Percentiles rank a stretch among this genome's conserved stretches.
phyloP scores from a whole-genome alignment of 2,329 filamentous ascomycete species.

The Cladosporium cucumerinum region DNA sequence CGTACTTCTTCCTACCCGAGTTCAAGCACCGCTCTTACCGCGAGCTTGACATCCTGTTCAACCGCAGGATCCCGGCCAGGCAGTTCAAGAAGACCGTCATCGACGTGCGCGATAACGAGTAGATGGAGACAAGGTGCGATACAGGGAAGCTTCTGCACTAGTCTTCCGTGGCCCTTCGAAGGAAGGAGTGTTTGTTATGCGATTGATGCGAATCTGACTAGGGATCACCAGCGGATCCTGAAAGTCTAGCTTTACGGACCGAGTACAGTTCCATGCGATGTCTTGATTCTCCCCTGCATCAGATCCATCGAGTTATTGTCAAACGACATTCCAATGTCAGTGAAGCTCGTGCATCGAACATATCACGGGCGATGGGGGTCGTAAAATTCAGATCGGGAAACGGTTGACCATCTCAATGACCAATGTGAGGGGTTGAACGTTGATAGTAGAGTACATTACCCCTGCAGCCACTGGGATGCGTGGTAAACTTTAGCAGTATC shows the following conservation, averaged over 20 bases:
- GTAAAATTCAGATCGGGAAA: no score
- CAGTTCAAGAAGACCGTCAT: constrained; percentile 59
- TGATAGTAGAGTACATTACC: background rate
- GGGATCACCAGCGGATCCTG: background rate
- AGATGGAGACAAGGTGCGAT: background rate
- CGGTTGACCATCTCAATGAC: background rate
- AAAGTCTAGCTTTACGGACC: background rate
- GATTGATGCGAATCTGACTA: background rate
- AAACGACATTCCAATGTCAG: no score
- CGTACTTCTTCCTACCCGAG: constrained; percentile 77
- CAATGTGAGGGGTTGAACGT: accelerated
- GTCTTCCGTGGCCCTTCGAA: background rate
- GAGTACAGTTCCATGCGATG: background rate
- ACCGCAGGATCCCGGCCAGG: constrained; percentile 66
- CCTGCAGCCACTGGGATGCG: background rate
- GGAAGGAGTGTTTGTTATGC: background rate
- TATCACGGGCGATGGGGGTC: no score
- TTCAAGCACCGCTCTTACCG: constrained; percentile 77
- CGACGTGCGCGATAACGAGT: constrained; percentile 36
- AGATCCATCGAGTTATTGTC: background rate
- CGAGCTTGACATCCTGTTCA: constrained; percentile 81
- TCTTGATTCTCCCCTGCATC: background rate
- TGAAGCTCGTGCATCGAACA: no score
- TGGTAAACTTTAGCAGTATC: background rate
- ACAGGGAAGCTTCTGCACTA: background rate